phyloP scores from a whole-genome alignment of 1,284 basidiomycete species.

The Chalciporus sp. region DNA sequence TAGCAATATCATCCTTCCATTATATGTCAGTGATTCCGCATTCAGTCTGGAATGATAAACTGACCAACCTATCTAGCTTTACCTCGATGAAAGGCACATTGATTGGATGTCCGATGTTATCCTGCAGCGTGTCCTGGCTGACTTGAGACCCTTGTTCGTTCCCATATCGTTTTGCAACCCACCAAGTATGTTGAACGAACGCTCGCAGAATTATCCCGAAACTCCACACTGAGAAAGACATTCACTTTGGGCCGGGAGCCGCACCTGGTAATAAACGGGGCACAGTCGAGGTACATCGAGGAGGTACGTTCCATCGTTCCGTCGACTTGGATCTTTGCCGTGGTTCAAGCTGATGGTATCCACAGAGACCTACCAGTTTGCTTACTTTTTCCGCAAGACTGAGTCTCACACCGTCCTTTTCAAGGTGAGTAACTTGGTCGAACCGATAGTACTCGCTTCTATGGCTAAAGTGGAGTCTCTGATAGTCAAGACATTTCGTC shows the following conservation, averaged over 20 bases:
- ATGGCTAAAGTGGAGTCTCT: not conserved
- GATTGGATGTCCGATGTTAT: conserved; percentile 78
- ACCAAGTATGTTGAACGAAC: conserved; percentile 3
- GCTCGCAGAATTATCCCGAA: conserved; percentile 63
- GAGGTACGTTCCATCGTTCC: conserved; percentile 48
- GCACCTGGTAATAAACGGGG: conserved; percentile 54
- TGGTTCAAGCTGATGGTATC: not conserved
- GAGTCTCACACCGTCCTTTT: conserved; percentile 75
- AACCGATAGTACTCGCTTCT: conserved; percentile 14
- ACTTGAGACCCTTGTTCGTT: conserved; percentile 67
- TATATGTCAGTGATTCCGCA: conserved; percentile 51
- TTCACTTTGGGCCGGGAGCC: conserved; percentile 41
- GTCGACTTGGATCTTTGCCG: not conserved
- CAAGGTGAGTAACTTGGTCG: conserved; percentile 48
- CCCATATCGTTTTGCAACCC: not conserved
- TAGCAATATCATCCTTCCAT: conserved; percentile 59
- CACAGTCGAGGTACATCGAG: conserved; percentile 71
- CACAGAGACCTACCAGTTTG: conserved; percentile 77
- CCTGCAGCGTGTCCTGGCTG: conserved; percentile 70
- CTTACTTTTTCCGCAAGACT: conserved; percentile 76
- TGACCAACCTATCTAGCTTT: conserved; percentile 49
- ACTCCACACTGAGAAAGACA: conserved; percentile 58
- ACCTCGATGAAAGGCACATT: conserved; percentile 76
- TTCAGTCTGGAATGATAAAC: not conserved
- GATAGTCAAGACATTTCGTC: conserved; percentile 56